These are phyloP conservation scores for Alternaria arborescens DNA, from an alignment of 2,329 filamentous ascomycete genomes.

Conservation along the genomic window DNA sequence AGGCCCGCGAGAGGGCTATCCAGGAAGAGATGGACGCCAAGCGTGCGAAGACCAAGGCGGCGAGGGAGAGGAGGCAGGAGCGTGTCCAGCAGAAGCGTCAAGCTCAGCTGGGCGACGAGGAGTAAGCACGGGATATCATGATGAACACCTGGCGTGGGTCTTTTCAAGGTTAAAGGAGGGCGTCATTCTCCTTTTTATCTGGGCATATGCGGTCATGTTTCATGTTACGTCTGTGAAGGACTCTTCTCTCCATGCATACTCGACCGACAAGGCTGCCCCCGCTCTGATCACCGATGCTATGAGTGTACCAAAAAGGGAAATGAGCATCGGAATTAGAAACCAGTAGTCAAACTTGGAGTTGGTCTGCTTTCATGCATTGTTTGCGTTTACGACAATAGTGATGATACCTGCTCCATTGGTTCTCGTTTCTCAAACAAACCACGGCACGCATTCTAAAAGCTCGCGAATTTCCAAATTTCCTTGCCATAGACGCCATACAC, in stretches of 20 bases:
- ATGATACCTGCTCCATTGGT: neutral
- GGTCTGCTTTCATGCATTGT: constrained; percentile 26
- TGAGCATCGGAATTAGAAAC: constrained; percentile 48
- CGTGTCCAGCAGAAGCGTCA: constrained; percentile 90
- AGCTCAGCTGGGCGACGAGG: constrained; percentile 77
- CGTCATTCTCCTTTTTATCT: constrained; percentile 52
- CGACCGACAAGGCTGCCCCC: constrained; percentile 45
- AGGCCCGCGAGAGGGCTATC: constrained; percentile 91
- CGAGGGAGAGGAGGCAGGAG: constrained; percentile 97
- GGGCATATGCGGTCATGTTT: constrained; percentile 56
- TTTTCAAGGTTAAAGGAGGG: constrained; percentile 53
- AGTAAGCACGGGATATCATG: constrained; percentile 50
- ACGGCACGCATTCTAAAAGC: neutral
- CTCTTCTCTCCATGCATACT: constrained; percentile 49
- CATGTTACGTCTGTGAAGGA: constrained; percentile 55
- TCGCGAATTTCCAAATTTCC: neutral
- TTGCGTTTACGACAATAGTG: constrained; percentile 4
- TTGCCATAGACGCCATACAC: neutral
- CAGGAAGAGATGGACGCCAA: constrained; percentile 99
- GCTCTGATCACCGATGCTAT: constrained; percentile 46
- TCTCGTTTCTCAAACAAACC: neutral
- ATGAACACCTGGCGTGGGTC: constrained; percentile 54
- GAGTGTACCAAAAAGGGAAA: constrained; percentile 49
- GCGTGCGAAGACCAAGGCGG: constrained; percentile 99
- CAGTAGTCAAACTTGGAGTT: constrained; percentile 44